Percentiles rank a stretch among this genome's conserved stretches.
phyloP scores from a whole-genome alignment of 2,329 filamentous ascomycete species.

The Capronia coronata region DNA sequence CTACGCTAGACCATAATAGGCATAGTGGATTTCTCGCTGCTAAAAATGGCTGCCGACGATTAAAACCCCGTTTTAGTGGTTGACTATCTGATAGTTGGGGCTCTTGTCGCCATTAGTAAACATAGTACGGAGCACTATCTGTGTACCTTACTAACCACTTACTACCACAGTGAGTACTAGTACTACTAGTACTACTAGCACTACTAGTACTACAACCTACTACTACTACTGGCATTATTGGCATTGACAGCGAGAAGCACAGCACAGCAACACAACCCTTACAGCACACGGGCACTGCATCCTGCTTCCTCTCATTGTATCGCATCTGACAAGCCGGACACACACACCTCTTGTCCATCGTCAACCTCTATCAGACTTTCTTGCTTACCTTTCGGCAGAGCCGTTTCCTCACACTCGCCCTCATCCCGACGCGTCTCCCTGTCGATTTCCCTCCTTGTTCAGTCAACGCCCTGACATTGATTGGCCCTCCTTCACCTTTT shows the following conservation, averaged over 20 bases:
- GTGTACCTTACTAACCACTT: too few species aligned
- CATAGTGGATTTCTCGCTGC: not conserved
- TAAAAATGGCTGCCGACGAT: constrained; percentile 4
- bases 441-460: constrained; percentile 9
- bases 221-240: not conserved
- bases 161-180: not conserved
- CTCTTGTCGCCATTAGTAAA: too few species aligned
- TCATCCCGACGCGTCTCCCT: constrained; percentile 12
- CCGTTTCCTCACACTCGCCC: constrained; percentile 8
- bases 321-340: constrained; percentile 15
- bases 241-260: not conserved
- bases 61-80: too few species aligned
- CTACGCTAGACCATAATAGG: not conserved
- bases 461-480: constrained; percentile 1
- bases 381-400: constrained; percentile 8
- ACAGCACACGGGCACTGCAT: not conserved
- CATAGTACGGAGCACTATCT: too few species aligned
- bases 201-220: not conserved
- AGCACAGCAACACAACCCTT: not conserved
- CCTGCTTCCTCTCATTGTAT: constrained; percentile 5
- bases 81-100: too few species aligned
- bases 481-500: constrained; percentile 4
- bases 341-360: constrained; percentile 4
- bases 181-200: not conserved
- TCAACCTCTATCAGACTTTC: constrained; percentile 12